Conservation (phyloP, 352 stramenopile genomes). For the Pythium rhizo-oryzae region DNA sequence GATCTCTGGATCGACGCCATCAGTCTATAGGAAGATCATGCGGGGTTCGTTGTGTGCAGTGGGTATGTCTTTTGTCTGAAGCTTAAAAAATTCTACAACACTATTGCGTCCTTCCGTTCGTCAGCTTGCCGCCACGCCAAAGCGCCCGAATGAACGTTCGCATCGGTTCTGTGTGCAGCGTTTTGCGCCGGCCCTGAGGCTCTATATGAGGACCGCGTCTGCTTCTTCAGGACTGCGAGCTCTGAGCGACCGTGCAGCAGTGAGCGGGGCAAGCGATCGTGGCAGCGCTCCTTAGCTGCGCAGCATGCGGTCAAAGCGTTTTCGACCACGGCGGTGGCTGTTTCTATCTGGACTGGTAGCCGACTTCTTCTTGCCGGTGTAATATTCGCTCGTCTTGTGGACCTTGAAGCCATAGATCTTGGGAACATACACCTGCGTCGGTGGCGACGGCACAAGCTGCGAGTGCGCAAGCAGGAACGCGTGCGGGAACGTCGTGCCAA, state of each 20-base stretch:
- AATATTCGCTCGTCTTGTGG: conserved; percentile 88
- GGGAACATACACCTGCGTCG: conserved; percentile 92
- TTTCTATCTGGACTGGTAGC: conserved; percentile 53
- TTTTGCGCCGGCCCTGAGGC: conserved; percentile 3
- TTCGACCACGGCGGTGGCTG: conserved; percentile 68
- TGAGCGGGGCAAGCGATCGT: background rate
- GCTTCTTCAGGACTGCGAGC: background rate
- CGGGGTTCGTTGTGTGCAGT: background rate
- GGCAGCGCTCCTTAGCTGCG: conserved; percentile 19
- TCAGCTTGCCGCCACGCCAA: background rate
- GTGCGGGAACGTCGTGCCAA: conserved; percentile 99
- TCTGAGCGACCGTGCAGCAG: background rate
- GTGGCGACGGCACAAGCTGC: conserved; percentile 89
- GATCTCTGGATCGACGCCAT: conserved; percentile 28
- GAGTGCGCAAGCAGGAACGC: conserved; percentile 99
- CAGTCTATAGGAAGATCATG: conserved; percentile 5
- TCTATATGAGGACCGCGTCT: conserved; percentile 10
- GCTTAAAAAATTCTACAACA: conserved; percentile 35
- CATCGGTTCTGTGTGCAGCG: background rate
- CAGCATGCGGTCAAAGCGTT: conserved; percentile 68
- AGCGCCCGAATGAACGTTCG: background rate
- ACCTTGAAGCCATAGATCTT: conserved; percentile 98
- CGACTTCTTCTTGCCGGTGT: conserved; percentile 80
- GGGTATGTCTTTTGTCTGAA: conserved; percentile 22
- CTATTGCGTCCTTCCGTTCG: conserved; percentile 17